Percentiles rank a stretch among this genome's conserved stretches.
phyloP scores from a whole-genome alignment of 2,329 filamentous ascomycete species.

The Epichloe gansuensis region DNA sequence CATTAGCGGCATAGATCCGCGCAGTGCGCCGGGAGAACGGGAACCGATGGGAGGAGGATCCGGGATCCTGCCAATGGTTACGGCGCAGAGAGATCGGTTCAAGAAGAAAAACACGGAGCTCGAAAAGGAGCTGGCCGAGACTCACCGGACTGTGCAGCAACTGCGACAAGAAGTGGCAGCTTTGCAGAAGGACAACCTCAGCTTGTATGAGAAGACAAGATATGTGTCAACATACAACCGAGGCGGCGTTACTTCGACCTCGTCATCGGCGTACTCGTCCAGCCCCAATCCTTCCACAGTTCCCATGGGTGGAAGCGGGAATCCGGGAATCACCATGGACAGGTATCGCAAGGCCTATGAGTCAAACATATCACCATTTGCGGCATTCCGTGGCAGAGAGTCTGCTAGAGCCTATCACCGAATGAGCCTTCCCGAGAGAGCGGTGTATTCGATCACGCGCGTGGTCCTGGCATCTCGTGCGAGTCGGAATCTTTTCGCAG shows the following conservation, averaged over 20 bases:
- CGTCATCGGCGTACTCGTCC: conserved; percentile 50
- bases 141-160: conserved; percentile 68
- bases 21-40: conserved; percentile 31
- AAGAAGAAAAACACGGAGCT: conserved; percentile 90
- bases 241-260: conserved; percentile 44
- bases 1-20: conserved; percentile 87
- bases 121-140: conserved; percentile 78
- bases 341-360: conserved; percentile 89
- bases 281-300: conserved; percentile 68
- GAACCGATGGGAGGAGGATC: conserved; percentile 64
- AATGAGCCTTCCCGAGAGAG: conserved; percentile 82
- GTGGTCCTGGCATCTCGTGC: conserved; percentile 83
- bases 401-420: conserved; percentile 80
- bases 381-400: conserved; percentile 88
- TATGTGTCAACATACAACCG: conserved; percentile 92
- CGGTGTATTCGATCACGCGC: conserved; percentile 80
- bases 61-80: conserved; percentile 94
- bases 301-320: conserved; percentile 40
- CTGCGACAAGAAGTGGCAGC: conserved; percentile 83
- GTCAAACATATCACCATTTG: conserved; percentile 88
- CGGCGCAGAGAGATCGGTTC: conserved; percentile 93
- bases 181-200: conserved; percentile 90
- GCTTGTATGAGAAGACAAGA: conserved; percentile 91
- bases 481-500: conserved; percentile 86
- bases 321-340: conserved; percentile 58